These are phyloP conservation scores for Tuctoria greenei DNA, from an alignment of 176 grass and related monocot genomes.

Conservation along the genomic window DNA sequence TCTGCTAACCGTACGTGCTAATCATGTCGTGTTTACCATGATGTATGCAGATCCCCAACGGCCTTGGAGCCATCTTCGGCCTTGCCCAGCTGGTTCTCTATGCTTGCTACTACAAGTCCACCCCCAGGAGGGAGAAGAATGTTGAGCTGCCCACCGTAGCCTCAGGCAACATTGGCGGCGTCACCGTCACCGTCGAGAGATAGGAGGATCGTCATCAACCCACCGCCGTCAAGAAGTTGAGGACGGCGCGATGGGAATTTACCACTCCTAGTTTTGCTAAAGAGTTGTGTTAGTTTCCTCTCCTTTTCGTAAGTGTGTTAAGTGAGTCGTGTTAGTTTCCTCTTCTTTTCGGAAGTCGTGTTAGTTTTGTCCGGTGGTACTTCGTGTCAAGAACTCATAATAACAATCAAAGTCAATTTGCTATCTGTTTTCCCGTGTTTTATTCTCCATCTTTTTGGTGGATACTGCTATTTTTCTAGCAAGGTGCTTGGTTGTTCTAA, in stretches of 20 bases:
- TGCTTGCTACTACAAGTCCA: constrained; percentile 53
- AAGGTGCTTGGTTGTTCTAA: too few relatives aligned
- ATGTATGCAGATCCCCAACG: constrained; percentile 62
- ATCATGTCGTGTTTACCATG: not conserved
- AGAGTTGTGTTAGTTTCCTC: not conserved
- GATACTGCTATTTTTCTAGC: too few relatives aligned
- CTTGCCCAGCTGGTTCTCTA: constrained; percentile 66
- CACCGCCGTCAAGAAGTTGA: constrained; percentile 7
- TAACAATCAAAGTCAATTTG: constrained; percentile 4
- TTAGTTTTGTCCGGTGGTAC: not conserved
- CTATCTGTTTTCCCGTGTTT: not conserved
- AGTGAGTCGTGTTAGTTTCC: too few relatives aligned
- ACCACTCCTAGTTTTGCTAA: constrained; percentile 15
- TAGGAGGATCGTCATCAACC: not conserved
- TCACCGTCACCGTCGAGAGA: constrained; percentile 41
- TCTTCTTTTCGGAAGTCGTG: not conserved
- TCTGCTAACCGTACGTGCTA: not conserved
- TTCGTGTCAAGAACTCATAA: constrained; percentile 2
- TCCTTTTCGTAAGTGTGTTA: not conserved
- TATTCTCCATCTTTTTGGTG: too few relatives aligned
- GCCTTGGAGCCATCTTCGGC: constrained; percentile 50
- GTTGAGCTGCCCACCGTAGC: constrained; percentile 36
- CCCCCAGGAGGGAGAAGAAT: constrained; percentile 33
- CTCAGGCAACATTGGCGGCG: not conserved
- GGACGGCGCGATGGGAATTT: not conserved